Evolutionary conservation across 768 basidiomycete genomes (phyloP).

Genomic region (Lentinula boryana): DNA sequence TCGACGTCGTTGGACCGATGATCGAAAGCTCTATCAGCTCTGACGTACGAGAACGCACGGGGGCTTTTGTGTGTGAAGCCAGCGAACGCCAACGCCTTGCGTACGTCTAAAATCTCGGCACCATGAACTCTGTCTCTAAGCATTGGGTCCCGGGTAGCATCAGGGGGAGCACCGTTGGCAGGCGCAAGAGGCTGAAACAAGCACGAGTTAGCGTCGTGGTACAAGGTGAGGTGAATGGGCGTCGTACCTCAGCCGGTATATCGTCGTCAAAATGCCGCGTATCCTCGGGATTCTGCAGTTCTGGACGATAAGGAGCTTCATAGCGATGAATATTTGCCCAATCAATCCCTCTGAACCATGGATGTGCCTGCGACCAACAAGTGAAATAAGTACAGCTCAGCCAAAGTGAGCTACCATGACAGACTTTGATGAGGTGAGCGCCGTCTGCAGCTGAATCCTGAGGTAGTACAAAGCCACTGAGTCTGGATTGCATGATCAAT

Average conservation of each 20-base stretch:
- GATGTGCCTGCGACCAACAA: conserved; percentile 52
- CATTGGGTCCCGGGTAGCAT: conserved; percentile 86
- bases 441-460: conserved; percentile 65
- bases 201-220: conserved; percentile 18
- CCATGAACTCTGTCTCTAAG: conserved; percentile 84
- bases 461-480: conserved; percentile 60
- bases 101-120: conserved; percentile 78
- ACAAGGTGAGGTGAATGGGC: conserved; percentile 15
- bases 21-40: conserved; percentile 70
- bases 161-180: conserved; percentile 76
- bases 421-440: conserved; percentile 85
- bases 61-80: conserved; percentile 91
- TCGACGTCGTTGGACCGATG: conserved; percentile 46
- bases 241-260: conserved; percentile 83
- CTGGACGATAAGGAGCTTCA: conserved; percentile 85
- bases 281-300: conserved; percentile 76
- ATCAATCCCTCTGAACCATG: conserved; percentile 89
- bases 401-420: not conserved
- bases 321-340: conserved; percentile 82
- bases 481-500: conserved; percentile 64
- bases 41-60: conserved; percentile 68
- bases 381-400: not conserved
- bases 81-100: conserved; percentile 86
- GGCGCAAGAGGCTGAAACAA: conserved; percentile 78
- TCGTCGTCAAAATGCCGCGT: conserved; percentile 95